These are phyloP conservation scores for Jimgerdemannia flammicorona DNA, from an alignment of 192 early-diverging fungal species.

Conservation along the genomic window DNA sequence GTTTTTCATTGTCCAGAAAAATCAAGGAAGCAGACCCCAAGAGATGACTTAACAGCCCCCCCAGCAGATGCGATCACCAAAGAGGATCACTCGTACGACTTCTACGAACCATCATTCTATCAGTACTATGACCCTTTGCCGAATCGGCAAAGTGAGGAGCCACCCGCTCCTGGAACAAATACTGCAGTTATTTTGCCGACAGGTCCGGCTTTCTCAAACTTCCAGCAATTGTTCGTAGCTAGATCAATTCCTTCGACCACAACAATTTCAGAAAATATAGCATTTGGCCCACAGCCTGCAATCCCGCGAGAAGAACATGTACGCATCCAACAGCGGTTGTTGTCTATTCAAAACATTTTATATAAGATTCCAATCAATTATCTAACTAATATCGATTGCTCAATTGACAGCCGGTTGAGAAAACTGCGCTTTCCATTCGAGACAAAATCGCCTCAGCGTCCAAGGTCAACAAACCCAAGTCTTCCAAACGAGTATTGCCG, in stretches of 20 bases:
- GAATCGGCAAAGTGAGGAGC: neutral
- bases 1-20: neutral
- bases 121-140: neutral
- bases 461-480: neutral
- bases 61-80: neutral
- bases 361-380: no score
- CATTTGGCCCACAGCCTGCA: no score
- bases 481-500: neutral
- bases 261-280: no score
- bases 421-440: neutral
- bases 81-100: neutral
- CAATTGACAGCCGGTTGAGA: neutral
- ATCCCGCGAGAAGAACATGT: no score
- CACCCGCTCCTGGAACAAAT: no score
- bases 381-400: no score
- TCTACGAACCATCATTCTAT: neutral
- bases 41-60: neutral
- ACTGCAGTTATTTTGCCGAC: no score
- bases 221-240: no score
- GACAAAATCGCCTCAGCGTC: neutral
- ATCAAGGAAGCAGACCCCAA: neutral
- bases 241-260: no score
- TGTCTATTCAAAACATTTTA: no score
- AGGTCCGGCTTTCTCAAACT: no score
- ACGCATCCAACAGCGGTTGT: no score